phyloP scores from a whole-genome alignment of 108 stramenopile species.

The Mayamaea pseudoterrestris region DNA sequence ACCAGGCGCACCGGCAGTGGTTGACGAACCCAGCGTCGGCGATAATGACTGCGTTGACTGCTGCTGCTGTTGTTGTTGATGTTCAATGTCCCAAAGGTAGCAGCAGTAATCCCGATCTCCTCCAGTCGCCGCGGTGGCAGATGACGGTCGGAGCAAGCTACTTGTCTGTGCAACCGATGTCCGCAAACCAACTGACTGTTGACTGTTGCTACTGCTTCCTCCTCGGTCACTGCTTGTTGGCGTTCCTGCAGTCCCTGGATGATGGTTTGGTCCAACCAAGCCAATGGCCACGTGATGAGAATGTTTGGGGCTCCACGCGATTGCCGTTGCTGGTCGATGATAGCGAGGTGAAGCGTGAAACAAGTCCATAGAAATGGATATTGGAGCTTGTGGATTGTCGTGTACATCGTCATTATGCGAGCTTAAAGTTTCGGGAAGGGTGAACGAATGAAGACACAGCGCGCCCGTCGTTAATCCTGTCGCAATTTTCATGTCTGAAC shows the following conservation, averaged over 20 bases:
- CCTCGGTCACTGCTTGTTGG: constrained; percentile 2
- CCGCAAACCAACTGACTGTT: not conserved
- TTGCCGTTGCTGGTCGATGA: constrained; percentile 53
- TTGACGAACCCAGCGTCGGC: too few species aligned
- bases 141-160: too few species aligned
- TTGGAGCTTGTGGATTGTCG: constrained; percentile 4
- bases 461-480: constrained; percentile 69
- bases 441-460: constrained; percentile 51
- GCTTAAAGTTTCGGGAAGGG: too few species aligned
- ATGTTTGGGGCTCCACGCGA: constrained; percentile 45
- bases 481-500: constrained; percentile 14
- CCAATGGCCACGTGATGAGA: constrained; percentile 56
- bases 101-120: constrained; percentile 68
- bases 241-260: constrained; percentile 1
- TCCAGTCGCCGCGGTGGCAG: constrained; percentile 7
- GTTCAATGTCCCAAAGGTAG: constrained; percentile 46
- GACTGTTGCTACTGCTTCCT: not conserved
- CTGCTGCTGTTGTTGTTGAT: too few species aligned
- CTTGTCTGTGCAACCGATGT: too few species aligned
- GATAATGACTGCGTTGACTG: too few species aligned
- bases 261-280: constrained; percentile 25
- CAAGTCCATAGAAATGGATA: constrained; percentile 43
- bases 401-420: constrained; percentile 5
- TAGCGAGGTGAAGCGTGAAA: constrained; percentile 41
- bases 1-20: too few species aligned